Conservation (phyloP, 805 yeast species). For the Candida succiphila region DNA sequence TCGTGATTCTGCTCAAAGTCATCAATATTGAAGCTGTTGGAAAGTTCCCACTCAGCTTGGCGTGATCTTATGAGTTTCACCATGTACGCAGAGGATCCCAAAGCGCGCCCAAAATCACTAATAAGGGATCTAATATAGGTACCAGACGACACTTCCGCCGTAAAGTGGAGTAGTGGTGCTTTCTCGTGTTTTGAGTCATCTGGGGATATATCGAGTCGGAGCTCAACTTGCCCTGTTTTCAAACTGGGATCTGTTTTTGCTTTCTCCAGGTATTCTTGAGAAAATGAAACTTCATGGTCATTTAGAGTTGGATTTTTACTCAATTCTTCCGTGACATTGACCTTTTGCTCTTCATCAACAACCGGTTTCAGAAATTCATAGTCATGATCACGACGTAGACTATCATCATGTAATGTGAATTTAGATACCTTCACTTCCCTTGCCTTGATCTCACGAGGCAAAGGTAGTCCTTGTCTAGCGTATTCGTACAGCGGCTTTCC, state of each 20-base stretch:
- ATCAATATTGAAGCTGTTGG: slow-evolving; percentile 54
- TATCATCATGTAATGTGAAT: slow-evolving; percentile 43
- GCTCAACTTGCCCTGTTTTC: slow-evolving; percentile 28
- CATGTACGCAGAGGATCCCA: slow-evolving; percentile 82
- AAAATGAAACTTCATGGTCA: slow-evolving; percentile 51
- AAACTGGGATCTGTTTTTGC: slow-evolving; percentile 25
- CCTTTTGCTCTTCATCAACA: slow-evolving; percentile 37
- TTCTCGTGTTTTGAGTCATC: slow-evolving; percentile 28
- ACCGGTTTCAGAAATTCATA: slow-evolving; percentile 36
- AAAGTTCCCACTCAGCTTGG: slow-evolving; percentile 81
- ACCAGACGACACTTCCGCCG: slow-evolving; percentile 82
- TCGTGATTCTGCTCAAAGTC: slow-evolving; percentile 57
- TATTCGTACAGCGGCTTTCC: slow-evolving; percentile 93
- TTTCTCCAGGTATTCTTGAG: slow-evolving; percentile 41
- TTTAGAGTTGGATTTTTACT: slow-evolving; percentile 44
- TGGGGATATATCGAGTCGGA: slow-evolving; percentile 26
- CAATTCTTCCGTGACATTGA: slow-evolving; percentile 27
- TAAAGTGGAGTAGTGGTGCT: slow-evolving; percentile 66
- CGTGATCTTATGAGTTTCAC: slow-evolving; percentile 61
- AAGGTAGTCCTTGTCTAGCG: slow-evolving; percentile 78
- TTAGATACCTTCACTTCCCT: slow-evolving; percentile 57
- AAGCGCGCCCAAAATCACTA: slow-evolving; percentile 79
- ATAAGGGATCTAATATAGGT: slow-evolving; percentile 86
- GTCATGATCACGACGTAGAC: slow-evolving; percentile 44
- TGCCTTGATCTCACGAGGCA: slow-evolving; percentile 75